Evolutionary conservation across 2,329 filamentous ascomycete genomes (phyloP).

Genomic region (Reticulascus tulasneorum): DNA sequence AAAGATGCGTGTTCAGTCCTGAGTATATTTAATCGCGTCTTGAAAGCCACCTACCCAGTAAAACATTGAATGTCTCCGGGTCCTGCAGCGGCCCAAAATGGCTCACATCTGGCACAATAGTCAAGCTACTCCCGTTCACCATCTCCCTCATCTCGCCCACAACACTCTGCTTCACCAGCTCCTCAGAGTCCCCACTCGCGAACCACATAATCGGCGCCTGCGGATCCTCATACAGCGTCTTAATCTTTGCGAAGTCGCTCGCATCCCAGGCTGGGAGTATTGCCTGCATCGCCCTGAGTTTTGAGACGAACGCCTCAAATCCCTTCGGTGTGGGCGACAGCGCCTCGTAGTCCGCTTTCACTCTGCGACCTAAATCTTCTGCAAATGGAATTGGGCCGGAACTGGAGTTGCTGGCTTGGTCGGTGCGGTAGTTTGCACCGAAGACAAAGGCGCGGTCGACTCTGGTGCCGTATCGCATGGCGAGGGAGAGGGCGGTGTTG

Average conservation of each 20-base stretch:
- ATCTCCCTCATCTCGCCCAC: constrained; percentile 27
- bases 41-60: no score
- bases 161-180: constrained; percentile 35
- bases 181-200: constrained; percentile 27
- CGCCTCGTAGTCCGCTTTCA: constrained; percentile 28
- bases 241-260: constrained; percentile 23
- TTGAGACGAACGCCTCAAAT: constrained; percentile 31
- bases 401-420: constrained; percentile 32
- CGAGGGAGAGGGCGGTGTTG: constrained; percentile 30
- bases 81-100: constrained; percentile 40
- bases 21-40: no score
- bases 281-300: constrained; percentile 31
- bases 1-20: no score
- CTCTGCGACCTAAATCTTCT: constrained; percentile 29
- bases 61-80: constrained; percentile 30
- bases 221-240: constrained; percentile 25
- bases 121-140: constrained; percentile 31
- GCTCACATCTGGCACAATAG: constrained; percentile 32
- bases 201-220: constrained; percentile 35
- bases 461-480: constrained; percentile 26
- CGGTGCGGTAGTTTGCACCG: constrained; percentile 25
- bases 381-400: constrained; percentile 14
- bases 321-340: constrained; percentile 30
- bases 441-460: constrained; percentile 38
- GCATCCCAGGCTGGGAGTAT: constrained; percentile 28